phyloP scores from a whole-genome alignment of 2,329 filamentous ascomycete species.

The Thelonectria olida region DNA sequence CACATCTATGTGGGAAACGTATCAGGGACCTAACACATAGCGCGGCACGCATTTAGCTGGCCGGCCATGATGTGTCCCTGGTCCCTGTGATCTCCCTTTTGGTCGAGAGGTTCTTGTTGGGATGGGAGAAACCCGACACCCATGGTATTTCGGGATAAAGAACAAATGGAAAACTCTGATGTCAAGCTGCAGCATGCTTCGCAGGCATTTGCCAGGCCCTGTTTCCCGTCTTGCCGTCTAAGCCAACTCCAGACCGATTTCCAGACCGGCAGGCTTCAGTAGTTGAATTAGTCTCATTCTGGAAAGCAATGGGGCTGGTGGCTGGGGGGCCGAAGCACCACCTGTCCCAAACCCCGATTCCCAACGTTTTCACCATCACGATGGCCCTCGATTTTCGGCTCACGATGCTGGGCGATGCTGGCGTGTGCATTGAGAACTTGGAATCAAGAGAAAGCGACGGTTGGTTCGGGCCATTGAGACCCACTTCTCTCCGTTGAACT shows the following conservation, averaged over 20 bases:
- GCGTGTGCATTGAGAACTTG: neutral
- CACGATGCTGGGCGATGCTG: neutral
- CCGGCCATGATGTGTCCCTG: conserved; percentile 4
- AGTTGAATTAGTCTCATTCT: neutral
- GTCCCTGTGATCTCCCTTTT: conserved; percentile 17
- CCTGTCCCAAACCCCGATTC: neutral
- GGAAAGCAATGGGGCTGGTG: neutral
- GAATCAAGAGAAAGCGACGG: neutral
- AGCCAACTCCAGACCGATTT: too few relatives aligned
- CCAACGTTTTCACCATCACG: neutral
- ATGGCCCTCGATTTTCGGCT: neutral
- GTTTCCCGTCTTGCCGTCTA: too few relatives aligned
- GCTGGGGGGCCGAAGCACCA: too few relatives aligned
- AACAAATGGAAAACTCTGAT: neutral
- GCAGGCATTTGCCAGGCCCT: too few relatives aligned
- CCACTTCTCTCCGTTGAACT: neutral
- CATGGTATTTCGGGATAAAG: neutral
- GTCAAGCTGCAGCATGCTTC: too few relatives aligned
- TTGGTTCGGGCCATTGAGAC: neutral
- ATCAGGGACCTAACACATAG: neutral
- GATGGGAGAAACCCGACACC: neutral
- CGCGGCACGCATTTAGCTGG: neutral
- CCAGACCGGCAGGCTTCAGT: too few relatives aligned
- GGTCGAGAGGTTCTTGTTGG: neutral
- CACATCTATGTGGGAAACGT: neutral